Evolutionary conservation across 2,329 filamentous ascomycete species (phyloP).

Genomic region (Lachnellula arida): DNA sequence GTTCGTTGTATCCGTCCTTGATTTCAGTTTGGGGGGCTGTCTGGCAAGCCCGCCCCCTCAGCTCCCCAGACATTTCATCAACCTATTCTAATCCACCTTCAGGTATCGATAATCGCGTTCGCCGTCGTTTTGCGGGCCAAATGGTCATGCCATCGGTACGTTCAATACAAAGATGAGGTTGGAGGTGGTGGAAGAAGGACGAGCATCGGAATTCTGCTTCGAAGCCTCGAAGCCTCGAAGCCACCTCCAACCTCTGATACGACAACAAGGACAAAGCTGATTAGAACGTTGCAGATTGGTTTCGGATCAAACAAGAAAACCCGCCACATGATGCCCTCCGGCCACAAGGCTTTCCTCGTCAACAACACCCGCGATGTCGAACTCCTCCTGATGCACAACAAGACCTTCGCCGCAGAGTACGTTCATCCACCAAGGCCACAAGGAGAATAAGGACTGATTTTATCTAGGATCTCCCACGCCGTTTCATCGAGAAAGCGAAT

Average conservation of each 20-base stretch:
- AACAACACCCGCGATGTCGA: conserved; percentile 95
- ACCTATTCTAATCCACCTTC: too few species aligned
- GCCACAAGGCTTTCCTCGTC: conserved; percentile 99
- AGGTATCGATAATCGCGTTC: conserved; percentile 88
- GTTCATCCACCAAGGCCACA: conserved; percentile 35
- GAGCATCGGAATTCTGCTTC: background rate
- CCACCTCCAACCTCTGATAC: conserved; percentile 1
- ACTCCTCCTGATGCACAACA: conserved; percentile 99
- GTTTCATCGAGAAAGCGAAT: conserved; percentile 98
- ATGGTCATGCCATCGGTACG: conserved; percentile 97
- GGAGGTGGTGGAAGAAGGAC: conserved; percentile 1
- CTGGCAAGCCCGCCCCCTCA: too few species aligned
- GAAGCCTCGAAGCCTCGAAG: background rate
- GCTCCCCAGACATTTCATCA: too few species aligned
- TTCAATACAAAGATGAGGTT: conserved; percentile 28
- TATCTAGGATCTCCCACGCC: conserved; percentile 83
- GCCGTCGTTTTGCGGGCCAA: conserved; percentile 94
- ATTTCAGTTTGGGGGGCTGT: too few species aligned
- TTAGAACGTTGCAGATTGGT: conserved; percentile 65
- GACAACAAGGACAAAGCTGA: conserved; percentile 20
- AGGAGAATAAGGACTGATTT: conserved; percentile 34
- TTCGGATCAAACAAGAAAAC: conserved; percentile 99
- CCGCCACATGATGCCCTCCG: conserved; percentile 95
- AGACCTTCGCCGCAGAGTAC: conserved; percentile 97
- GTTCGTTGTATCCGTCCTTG: conserved; percentile 38